phyloP scores from a whole-genome alignment of 2,329 filamentous ascomycete genomes.

The Pseudogymnoascus sp. region DNA sequence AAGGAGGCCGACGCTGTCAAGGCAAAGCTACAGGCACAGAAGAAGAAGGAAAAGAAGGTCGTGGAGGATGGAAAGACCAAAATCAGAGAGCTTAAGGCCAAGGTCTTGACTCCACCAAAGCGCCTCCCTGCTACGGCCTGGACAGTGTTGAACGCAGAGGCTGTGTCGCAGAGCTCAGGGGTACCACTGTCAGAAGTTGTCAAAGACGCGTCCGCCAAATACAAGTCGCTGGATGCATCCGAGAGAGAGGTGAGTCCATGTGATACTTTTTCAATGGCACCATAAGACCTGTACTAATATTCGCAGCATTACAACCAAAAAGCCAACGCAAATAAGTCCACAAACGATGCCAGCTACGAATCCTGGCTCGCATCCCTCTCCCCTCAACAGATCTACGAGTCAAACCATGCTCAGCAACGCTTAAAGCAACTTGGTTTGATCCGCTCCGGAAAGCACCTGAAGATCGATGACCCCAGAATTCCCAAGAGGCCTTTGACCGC shows the following conservation, averaged over 20 bases:
- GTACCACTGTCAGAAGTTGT: conserved; percentile 12
- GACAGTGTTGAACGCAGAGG: conserved; percentile 16
- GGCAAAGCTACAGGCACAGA: conserved; percentile 27
- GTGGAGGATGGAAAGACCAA: conserved; percentile 1
- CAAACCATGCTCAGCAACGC: conserved; percentile 47
- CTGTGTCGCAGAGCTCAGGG: not conserved
- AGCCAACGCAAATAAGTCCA: conserved; percentile 38
- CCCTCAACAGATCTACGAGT: conserved; percentile 47
- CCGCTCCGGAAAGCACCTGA: conserved; percentile 15
- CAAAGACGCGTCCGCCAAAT: conserved; percentile 22
- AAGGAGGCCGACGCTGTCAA: conserved; percentile 21
- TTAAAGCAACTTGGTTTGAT: conserved; percentile 17
- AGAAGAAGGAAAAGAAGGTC: conserved; percentile 24
- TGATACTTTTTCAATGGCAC: conserved; percentile 17
- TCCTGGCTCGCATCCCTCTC: conserved; percentile 49
- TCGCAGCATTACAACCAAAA: conserved; percentile 45
- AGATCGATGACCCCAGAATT: conserved; percentile 46
- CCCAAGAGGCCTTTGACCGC: conserved; percentile 36
- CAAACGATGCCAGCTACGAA: conserved; percentile 38
- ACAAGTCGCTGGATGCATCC: conserved; percentile 27
- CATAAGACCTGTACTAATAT: conserved; percentile 11
- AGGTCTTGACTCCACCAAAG: conserved; percentile 28
- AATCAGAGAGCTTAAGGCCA: conserved; percentile 12
- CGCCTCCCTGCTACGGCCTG: conserved; percentile 24
- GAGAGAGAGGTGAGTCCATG: conserved; percentile 32